Base-by-base conservation (phyloP, 495 filamentous ascomycete species). In the Xylaria telfairii region DNA sequence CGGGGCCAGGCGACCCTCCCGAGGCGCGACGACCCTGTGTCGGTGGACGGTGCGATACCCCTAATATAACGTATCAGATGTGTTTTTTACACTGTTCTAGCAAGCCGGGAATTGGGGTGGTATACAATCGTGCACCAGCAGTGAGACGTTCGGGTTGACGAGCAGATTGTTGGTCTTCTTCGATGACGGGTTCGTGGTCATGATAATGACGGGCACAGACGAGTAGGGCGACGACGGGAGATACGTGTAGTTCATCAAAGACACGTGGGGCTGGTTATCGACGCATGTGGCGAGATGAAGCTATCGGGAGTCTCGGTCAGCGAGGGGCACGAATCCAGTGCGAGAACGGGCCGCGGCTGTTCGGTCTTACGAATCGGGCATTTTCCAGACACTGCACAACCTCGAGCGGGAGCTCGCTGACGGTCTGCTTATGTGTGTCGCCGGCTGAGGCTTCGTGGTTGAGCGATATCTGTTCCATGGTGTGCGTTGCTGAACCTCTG, bases 171-270 rank as follows among this genome's bases (percentile, higher is more conserved):
- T 87, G 66, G 92, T 97, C 82, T 98, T 98, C 73, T 92, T 93
- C 63, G 93, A 95, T 49, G 91, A 87, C 5, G 93, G 90, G 79
- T 96, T 95, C 68, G 93, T 95, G 57, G 94, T 97, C 94, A 97
- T 97, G 81, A 97, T 90, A 73, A 97, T 95, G 66, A 90, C 90
- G 26, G 92, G 93, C 65, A 86, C 83, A 41, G 87, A 75, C 42
- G 89, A 87, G 82, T 90, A 95, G 21, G 94, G 93, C 7, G 93
- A 92, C 0, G 87, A 89, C 21, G 95, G 92, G 65, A 99, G 92
- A 83, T 97, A 99, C 76, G 96, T 98, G 84, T 98, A 99, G 83
- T 97, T 97, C 96, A 99, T 99, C 73, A 99, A 90, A 32, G 93
- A 95, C 78, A 98, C 92, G 82, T 99, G 96, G 19, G 96, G 96